A percentile compares a stretch with the other conserved stretches of the same genome.
phyloP scores from a whole-genome alignment of 192 early-diverging fungal species.

The Coemansia sp. region DNA sequence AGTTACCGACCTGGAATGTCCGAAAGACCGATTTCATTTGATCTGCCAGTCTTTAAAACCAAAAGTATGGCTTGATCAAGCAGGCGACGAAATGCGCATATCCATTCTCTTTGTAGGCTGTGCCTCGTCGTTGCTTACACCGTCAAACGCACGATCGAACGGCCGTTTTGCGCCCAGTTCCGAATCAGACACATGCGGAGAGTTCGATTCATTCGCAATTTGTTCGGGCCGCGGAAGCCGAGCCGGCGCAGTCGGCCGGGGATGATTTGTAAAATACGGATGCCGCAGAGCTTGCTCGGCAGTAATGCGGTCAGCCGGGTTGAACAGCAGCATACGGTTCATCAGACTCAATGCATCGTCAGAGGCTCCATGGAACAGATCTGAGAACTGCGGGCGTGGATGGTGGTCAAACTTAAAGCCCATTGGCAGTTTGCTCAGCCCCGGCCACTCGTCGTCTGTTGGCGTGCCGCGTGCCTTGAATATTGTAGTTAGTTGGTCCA shows the following conservation, averaged over 20 bases:
- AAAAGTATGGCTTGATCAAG: slow-evolving; percentile 10
- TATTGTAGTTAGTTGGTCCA: slow-evolving; percentile 73
- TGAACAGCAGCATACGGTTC: slow-evolving; percentile 81
- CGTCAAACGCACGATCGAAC: slow-evolving; percentile 29
- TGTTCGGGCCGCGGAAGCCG: slow-evolving; percentile 38
- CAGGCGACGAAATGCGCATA: slow-evolving; percentile 49
- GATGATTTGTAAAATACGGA: slow-evolving; percentile 41
- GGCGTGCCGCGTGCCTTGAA: slow-evolving; percentile 81
- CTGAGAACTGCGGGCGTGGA: slow-evolving; percentile 66
- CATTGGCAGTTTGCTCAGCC: slow-evolving; percentile 66
- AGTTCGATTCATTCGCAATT: background rate
- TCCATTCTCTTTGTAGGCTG: slow-evolving; percentile 28
- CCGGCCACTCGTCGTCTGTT: slow-evolving; percentile 80
- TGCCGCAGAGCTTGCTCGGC: slow-evolving; percentile 65
- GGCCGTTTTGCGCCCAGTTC: slow-evolving; percentile 17
- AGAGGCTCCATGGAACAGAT: slow-evolving; percentile 81
- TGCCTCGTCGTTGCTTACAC: slow-evolving; percentile 2
- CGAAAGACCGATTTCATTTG: too few species aligned
- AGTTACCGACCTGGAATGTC: too few species aligned
- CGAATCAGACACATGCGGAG: background rate
- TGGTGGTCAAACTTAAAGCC: slow-evolving; percentile 71
- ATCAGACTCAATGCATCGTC: slow-evolving; percentile 82
- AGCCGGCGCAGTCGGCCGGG: slow-evolving; percentile 38
- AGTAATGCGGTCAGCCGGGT: slow-evolving; percentile 77
- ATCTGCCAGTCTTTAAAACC: too few species aligned